Base-by-base conservation (phyloP, 139 green algal species). In the Micractinium sp. region DNA sequence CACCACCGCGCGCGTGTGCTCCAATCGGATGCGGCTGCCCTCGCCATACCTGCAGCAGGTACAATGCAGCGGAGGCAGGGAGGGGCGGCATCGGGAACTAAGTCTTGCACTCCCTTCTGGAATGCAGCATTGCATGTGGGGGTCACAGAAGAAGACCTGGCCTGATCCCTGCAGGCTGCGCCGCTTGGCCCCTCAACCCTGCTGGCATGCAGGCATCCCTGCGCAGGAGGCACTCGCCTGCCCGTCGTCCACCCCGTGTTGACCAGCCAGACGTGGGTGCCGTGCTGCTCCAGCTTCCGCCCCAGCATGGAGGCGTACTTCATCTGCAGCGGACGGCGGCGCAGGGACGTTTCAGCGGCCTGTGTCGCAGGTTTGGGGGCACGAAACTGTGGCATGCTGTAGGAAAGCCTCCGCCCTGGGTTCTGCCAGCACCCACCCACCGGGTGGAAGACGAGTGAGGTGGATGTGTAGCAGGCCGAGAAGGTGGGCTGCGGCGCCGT, bases 401-500 rank as follows among this genome's bases (percentile, higher is more conserved):
- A 56, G 47, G 7, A 9, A 5, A 56, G 7, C 9, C 47, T 9
- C 47, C 47, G 47, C 47, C 47, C 47, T 16, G 47, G 47, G 47
- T 56, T 56, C 5, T n/a, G 35, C 15, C 81, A 36, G 16, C 29
- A 67, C 38, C 2, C 3, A 20, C 71, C 25, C 47, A 88, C 85
- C 71, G 71, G 71, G 41, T 88, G 85, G 25, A 53, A 87, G 84
- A 97, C 92, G 77, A 98, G 92, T 82, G 95, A 96, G 16, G 94
- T 93, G 47, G 90, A 91, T 4, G 93, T 93, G 88, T 95, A 97
- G 92, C 96, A 98, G 81, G 96, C 94, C 38, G 89, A 95, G 92
- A 98, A 98, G 71, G 97, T 99, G 38, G 97, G 96, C 92, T 97
- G 91, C 3, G 97, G 97, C 92, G 99, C 96, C 4, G 91, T 96